phyloP scores from a whole-genome alignment of 169 alveolate genomes.

The Plasmodium sp. region DNA sequence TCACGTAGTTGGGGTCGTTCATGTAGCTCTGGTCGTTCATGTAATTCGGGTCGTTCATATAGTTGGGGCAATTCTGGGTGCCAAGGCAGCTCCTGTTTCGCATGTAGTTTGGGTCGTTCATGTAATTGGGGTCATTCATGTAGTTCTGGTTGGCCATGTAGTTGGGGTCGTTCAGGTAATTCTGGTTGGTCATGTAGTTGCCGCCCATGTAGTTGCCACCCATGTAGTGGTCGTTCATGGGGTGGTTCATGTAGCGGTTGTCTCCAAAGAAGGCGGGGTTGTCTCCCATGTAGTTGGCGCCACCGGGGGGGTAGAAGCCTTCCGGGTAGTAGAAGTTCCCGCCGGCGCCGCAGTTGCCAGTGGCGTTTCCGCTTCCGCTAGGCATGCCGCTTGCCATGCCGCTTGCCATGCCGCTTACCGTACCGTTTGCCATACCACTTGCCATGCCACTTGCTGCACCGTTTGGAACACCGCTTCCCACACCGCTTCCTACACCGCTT shows the following conservation, averaged over 20 bases:
- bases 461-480: no score
- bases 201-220: neutral
- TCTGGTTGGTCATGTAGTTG: neutral
- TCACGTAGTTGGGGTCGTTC: neutral
- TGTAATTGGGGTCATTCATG: constrained; percentile 1
- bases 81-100: neutral
- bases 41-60: neutral
- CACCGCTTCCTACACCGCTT: neutral
- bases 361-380: neutral
- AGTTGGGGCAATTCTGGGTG: neutral
- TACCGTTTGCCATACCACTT: neutral
- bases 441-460: neutral
- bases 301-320: neutral
- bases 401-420: neutral
- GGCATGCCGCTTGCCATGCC: neutral
- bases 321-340: constrained; percentile 1
- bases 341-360: neutral
- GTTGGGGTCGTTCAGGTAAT: constrained; percentile 2
- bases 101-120: constrained; percentile 26
- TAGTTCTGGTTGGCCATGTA: neutral
- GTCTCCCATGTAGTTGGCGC: constrained; percentile 38
- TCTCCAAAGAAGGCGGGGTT: constrained; percentile 14
- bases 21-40: neutral
- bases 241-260: constrained; percentile 39
- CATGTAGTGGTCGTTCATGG: neutral